Percentiles rank a stretch among this genome's conserved stretches.
Conservation (phyloP, 73 alveolate genomes). For the Paramecium biaurelia region DNA sequence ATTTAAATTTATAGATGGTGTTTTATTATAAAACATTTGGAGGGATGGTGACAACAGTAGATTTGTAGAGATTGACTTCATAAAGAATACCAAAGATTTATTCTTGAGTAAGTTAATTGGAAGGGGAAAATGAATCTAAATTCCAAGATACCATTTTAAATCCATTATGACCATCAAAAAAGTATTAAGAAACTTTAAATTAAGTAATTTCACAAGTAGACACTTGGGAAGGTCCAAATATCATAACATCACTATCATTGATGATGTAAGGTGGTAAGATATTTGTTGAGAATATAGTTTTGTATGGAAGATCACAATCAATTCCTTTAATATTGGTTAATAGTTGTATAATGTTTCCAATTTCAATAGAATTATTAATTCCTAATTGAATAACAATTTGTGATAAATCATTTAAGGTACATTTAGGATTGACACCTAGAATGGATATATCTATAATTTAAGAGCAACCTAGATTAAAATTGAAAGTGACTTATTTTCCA, state of each 20-base stretch:
- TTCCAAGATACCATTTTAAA: background rate
- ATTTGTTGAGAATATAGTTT: background rate
- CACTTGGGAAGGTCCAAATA: background rate
- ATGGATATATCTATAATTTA: background rate
- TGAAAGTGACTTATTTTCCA: background rate
- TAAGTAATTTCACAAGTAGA: background rate
- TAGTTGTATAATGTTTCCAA: background rate
- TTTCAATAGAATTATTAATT: background rate
- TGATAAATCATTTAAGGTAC: background rate
- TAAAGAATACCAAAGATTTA: background rate
- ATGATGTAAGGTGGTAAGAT: background rate
- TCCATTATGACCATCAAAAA: constrained; percentile 7
- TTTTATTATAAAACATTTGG: background rate
- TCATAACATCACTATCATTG: background rate
- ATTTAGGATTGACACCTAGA: background rate
- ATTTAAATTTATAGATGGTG: background rate
- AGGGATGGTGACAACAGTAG: background rate
- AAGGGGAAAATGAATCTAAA: background rate
- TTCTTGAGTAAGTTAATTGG: background rate
- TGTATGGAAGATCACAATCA: background rate
- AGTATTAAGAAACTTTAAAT: background rate
- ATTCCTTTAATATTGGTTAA: background rate
- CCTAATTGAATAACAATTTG: background rate
- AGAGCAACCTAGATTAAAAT: background rate
- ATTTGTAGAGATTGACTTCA: background rate